Evolutionary conservation across 208 protist species (phyloP).

Genomic region (Herpetomonas samuelpessoai): DNA sequence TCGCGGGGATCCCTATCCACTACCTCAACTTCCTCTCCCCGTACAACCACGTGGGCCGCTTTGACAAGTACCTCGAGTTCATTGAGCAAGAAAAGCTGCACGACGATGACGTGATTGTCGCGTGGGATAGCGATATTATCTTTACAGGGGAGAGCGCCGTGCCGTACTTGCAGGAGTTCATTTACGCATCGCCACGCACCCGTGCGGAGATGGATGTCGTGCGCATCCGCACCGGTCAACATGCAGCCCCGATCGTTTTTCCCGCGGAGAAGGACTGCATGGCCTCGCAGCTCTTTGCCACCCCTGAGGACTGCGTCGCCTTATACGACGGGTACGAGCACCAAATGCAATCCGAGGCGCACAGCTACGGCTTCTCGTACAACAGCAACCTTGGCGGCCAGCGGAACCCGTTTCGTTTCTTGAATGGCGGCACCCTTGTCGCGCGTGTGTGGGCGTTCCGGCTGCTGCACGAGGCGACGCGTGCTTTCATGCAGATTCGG

Average conservation of each 20-base stretch:
- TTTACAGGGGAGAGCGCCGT: background rate
- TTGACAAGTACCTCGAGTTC: conserved; percentile 2
- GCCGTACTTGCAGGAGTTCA: conserved; percentile 4
- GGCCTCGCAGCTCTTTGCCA: background rate
- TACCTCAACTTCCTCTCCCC: conserved; percentile 2
- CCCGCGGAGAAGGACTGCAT: conserved; percentile 2
- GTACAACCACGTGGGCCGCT: conserved; percentile 10
- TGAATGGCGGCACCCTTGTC: background rate
- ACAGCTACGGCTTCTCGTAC: background rate
- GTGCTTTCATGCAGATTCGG: background rate
- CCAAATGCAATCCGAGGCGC: background rate
- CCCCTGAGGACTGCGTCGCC: background rate
- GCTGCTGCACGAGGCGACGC: background rate
- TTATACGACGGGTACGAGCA: conserved; percentile 1
- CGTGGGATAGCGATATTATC: background rate
- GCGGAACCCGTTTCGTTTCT: conserved; percentile 1
- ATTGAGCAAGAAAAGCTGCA: conserved; percentile 3
- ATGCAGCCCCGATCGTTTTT: background rate
- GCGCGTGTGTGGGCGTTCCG: conserved; percentile 1
- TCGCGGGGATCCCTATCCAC: background rate
- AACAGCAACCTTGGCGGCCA: background rate
- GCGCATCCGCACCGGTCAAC: background rate
- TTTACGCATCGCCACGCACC: background rate
- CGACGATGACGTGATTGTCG: conserved; percentile 2
- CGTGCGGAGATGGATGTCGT: conserved; percentile 1